Evolutionary conservation across 495 filamentous ascomycete species (phyloP).

Genomic region (Cenococcum geophilum): DNA sequence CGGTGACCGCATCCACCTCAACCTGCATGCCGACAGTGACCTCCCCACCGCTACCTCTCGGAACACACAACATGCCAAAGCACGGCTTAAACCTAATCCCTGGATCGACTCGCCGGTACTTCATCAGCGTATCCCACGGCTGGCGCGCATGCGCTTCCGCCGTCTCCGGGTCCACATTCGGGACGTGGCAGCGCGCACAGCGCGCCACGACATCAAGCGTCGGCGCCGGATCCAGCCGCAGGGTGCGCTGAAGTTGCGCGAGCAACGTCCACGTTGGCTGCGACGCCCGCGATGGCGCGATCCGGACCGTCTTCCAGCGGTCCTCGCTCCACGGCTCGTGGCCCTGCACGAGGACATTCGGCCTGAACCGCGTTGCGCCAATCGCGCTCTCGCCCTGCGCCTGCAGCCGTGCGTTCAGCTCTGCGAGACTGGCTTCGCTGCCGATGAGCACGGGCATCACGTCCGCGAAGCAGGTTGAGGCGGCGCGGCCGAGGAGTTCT

Average conservation of each 20-base stretch:
- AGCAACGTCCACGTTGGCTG: slow-evolving; percentile 1
- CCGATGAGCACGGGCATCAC: slow-evolving; percentile 39
- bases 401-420: slow-evolving; percentile 37
- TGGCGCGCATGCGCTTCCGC: slow-evolving; percentile 38
- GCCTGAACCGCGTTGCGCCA: slow-evolving; percentile 43
- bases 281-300: not conserved
- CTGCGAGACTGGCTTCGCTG: slow-evolving; percentile 39
- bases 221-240: slow-evolving; percentile 23
- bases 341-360: slow-evolving; percentile 40
- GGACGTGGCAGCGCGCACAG: slow-evolving; percentile 41
- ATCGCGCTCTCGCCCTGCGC: slow-evolving; percentile 28
- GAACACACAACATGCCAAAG: slow-evolving; percentile 43
- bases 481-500: slow-evolving; percentile 32
- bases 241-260: slow-evolving; percentile 2
- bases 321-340: slow-evolving; percentile 40
- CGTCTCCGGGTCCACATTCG: slow-evolving; percentile 43
- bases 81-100: slow-evolving; percentile 41
- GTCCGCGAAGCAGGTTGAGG: slow-evolving; percentile 35
- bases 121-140: slow-evolving; percentile 42
- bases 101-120: slow-evolving; percentile 38
- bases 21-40: slow-evolving; percentile 50
- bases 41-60: slow-evolving; percentile 41
- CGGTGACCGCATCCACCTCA: slow-evolving; percentile 48
- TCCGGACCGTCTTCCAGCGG: slow-evolving; percentile 36
- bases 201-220: slow-evolving; percentile 40